These are phyloP conservation scores for Alliaria petiolata DNA, from an alignment of 345 rosid genomes.

Conservation along the genomic window DNA sequence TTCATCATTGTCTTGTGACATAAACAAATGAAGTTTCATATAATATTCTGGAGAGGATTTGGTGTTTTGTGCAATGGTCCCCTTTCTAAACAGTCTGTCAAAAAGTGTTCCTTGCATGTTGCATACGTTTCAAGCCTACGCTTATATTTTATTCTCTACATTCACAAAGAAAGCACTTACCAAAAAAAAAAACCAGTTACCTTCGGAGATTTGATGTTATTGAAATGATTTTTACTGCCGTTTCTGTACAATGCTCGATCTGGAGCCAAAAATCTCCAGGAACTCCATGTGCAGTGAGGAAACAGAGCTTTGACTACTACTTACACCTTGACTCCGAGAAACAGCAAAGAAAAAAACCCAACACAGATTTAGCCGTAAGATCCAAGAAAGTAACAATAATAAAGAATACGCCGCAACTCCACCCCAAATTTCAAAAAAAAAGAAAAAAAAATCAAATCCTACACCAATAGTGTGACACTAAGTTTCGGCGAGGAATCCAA, in stretches of 20 bases:
- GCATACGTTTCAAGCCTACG: neutral
- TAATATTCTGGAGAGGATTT: constrained; percentile 24
- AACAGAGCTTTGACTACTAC: constrained; percentile 26
- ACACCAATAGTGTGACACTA: neutral
- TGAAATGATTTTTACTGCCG: constrained; percentile 13
- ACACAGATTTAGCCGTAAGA: constrained; percentile 22
- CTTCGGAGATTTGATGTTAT: neutral
- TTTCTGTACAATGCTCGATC: constrained; percentile 39
- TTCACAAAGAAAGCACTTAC: neutral
- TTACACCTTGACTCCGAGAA: constrained; percentile 14
- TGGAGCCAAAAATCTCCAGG: constrained; percentile 33
- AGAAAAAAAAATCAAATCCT: neutral
- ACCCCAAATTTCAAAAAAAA: neutral
- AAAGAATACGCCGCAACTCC: neutral
- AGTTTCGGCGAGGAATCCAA: neutral
- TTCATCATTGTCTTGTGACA: constrained; percentile 32
- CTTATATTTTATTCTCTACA: neutral
- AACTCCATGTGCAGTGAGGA: constrained; percentile 36
- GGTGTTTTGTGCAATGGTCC: constrained; percentile 49
- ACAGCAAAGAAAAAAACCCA: constrained; percentile 7
- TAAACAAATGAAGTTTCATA: constrained; percentile 26
- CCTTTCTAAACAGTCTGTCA: constrained; percentile 46
- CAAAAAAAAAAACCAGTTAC: too few species aligned
- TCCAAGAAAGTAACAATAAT: constrained; percentile 4
- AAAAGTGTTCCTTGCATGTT: constrained; percentile 19